Base-by-base conservation (phyloP, 345 rosid species). In the Eucalyptus curtisii region DNA sequence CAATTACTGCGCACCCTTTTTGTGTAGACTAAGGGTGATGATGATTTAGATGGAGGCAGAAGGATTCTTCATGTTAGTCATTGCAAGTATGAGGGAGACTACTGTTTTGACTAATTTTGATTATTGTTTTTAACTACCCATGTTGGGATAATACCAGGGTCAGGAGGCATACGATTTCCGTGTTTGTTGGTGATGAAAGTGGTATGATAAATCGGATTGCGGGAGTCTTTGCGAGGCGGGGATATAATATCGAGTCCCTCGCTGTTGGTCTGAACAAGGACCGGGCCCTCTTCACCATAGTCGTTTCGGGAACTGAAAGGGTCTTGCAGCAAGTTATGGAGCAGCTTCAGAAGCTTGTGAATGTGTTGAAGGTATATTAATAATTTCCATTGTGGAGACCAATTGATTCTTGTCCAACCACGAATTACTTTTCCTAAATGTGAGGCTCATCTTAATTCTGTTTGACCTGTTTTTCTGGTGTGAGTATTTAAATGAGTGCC, bases 181-280 rank as follows among this genome's bases (percentile, higher is more conserved):
- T 98, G 42, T 97, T 96, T 90, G 99, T 98, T 86, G 99, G 99
- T 86, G 99, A 98, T 87, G 99, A 98, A 89, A 97, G 99, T 89
- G 99, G 99, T 66, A 98, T 98, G 95, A 97, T 98, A 88, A 98
- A 98, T 71, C 92, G 99, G 92, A 98, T 98, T 86, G 99, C 99
- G 2, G 99, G 99, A 76, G 99, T 98, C 8, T 98, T 98, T 91
- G 98, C 98, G 4, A 95, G 99, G 91, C 94, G 99, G 88, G 99
- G 99, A 27, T 98, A 94, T 91, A 98, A 98, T 90, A 98, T 97
- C 17, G 99, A 98, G 93, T 95, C 98, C n/a, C 98, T 98, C 45
- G 99, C 99, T 88, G 99, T 98, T 88, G 99, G 99, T 87, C 91
- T 98, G 13, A 96, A 96, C 92, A 95, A 93, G 94, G 98, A 98